Evolutionary conservation across 768 basidiomycete genomes (phyloP), one percentile per base, ranked within the genome.

Genomic region (Solioccasus polychromus): DNA sequence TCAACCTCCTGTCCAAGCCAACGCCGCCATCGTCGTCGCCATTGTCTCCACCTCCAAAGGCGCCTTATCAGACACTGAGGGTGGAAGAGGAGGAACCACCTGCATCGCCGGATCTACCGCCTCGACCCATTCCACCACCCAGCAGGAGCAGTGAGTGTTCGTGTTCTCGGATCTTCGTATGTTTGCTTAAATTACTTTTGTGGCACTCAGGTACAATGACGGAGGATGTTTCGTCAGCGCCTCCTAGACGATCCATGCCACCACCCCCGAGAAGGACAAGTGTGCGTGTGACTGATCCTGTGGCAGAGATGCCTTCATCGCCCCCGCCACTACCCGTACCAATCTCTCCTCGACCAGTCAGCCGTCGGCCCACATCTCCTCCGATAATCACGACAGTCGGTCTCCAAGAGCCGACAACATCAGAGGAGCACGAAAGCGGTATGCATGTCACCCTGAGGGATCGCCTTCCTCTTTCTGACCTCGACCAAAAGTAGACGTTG

Each of bases 71-170:
- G 9, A 34, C 44, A 1, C 28, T 60, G 17, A 56, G 50, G 25
- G 36, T 36, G 12, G 58, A 57, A 1, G 59, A 65, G 9, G 57
- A 54, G 9, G 61, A 55, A 4, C 55, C 54, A 8, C 63, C 63
- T 0, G 50, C 52, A 17, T 65, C 63, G 12, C 63, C 63, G 17
- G 62, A 63, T 34, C 61, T 57, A 12, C 56, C 64, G 0, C 63
- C 63, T 25, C 48, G 63, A 17, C 63, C 63, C 5, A 34, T 65
- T 24, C 63, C 63, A 7, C 64, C 65, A 7, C 62, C 63, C 17
- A 48, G 53, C 7, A 55, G 64, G 51, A 67, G 52, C 40, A 52
- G 65, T 67, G 40, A 15, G 63, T 48, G 9, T 47, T n/a, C 30
- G 30, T 31, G 15, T 7, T 28, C 7, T 28, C 28, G 28, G 8